phyloP scores from a whole-genome alignment of 140 eudicot genomes.

The Stevia rebaudiana region DNA sequence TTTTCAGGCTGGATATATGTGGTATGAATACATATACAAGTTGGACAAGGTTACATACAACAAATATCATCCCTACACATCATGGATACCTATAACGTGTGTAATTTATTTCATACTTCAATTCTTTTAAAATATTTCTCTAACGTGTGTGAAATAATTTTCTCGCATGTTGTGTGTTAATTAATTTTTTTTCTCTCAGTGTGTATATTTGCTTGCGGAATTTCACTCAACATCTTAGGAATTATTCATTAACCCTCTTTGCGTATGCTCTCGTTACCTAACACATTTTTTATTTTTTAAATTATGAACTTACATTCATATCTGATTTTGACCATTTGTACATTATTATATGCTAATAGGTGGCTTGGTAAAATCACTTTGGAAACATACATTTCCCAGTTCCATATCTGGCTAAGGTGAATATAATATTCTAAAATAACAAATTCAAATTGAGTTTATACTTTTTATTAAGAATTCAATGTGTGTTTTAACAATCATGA shows the following conservation, averaged over 20 bases:
- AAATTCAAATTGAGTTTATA: no score
- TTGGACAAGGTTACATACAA: constrained; percentile 85
- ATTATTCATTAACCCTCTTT: constrained; percentile 76
- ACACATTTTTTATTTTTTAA: not conserved
- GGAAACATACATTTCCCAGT: constrained; percentile 94
- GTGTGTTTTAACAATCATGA: constrained; percentile 5
- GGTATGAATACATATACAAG: constrained; percentile 90
- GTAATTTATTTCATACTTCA: constrained; percentile 11
- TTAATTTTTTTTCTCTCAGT: constrained; percentile 33
- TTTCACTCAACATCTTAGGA: constrained; percentile 82
- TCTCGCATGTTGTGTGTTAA: not conserved
- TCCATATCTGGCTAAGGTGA: constrained; percentile 96
- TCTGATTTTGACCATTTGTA: constrained; percentile 15
- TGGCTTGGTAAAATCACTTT: constrained; percentile 95
- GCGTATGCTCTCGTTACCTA: constrained; percentile 60
- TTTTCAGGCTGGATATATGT: constrained; percentile 81
- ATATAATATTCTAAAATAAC: constrained; percentile 5
- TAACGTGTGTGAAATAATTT: not conserved
- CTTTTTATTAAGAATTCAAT: no score
- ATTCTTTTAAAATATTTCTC: not conserved
- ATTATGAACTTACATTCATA: not conserved
- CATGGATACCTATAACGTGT: constrained; percentile 98
- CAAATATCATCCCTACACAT: constrained; percentile 94
- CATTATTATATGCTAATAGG: constrained; percentile 37
- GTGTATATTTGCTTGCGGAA: constrained; percentile 92